Evolutionary conservation across 2,329 filamentous ascomycete species (phyloP), one percentile per base, ranked within the genome.

Genomic region (Pseudogymnoascus sp.): DNA sequence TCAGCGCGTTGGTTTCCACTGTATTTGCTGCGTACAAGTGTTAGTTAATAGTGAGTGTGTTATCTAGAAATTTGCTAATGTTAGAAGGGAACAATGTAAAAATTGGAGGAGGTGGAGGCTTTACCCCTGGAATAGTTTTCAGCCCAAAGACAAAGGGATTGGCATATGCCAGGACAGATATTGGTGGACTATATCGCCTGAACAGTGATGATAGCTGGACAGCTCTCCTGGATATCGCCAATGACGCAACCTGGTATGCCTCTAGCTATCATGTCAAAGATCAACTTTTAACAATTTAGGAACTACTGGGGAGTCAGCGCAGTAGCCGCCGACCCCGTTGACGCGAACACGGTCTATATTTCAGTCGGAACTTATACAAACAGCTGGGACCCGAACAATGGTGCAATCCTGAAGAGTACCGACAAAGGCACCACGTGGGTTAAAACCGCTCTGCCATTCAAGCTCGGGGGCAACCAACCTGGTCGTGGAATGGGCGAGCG

Each of bases 401-500:
- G 82, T 6, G 75, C 80, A 6, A 84, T 86, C 38, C 77, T 84
- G 34, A 77, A 79, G 28, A 84, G 81, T 7, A 79, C 76, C 7
- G 82, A 86, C 66, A 75, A 78, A 67, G 84, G 84, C 1, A 72
- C 71, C 2, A 84, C 82, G 0, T 86, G 82, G 80, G 68, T 74
- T 1, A 74, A 76, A 18, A 78, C 80, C 0, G 73, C 74, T 5
- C 75, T 86, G 0, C 76, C 81, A 2, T 86, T 86, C 75, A 86
- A 86, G 69, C 81, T 84, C 53, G 83, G 83, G 6, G 83, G 83
- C 0, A 86, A 86, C 69, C 85, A 85, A 82, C 83, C 83, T 6
- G 84, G 84, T 1, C 79, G 84, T 28, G 84, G 84, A 6, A 81
- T 80, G 72, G 84, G 84, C 14, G 84, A 85, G 69, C 77, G 83